phyloP scores from a whole-genome alignment of 257 asterid genomes.

The Leonotis leonurus region DNA sequence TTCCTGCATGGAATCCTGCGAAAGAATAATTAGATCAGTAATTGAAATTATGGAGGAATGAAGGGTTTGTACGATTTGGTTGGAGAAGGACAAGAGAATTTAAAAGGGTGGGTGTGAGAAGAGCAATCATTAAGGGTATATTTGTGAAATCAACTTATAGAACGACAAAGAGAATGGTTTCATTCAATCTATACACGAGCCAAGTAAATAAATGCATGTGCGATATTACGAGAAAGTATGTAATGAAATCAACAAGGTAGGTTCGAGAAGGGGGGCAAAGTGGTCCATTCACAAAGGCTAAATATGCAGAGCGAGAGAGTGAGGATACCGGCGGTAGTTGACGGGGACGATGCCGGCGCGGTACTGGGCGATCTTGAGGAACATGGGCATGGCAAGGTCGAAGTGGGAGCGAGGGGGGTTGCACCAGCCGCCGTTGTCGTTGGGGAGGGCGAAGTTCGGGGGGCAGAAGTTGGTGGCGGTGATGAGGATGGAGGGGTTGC shows the following conservation, averaged over 20 bases:
- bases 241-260: no score
- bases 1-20: conserved; percentile 45
- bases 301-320: neutral
- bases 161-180: no score
- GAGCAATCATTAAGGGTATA: neutral
- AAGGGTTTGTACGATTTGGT: conserved; percentile 10
- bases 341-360: conserved; percentile 82
- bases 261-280: conserved; percentile 7
- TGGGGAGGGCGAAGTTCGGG: conserved; percentile 58
- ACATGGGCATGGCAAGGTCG: conserved; percentile 86
- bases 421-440: conserved; percentile 82
- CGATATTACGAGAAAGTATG: neutral
- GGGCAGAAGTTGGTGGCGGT: conserved; percentile 89
- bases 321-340: conserved; percentile 49
- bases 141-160: neutral
- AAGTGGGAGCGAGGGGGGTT: conserved; percentile 79
- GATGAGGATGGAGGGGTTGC: conserved; percentile 55
- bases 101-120: neutral
- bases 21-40: neutral
- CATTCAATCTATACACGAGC: neutral
- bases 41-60: neutral
- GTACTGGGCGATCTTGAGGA: conserved; percentile 58
- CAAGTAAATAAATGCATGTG: neutral
- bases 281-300: conserved; percentile 5
- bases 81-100: conserved; percentile 10